phyloP scores from a whole-genome alignment of 1,284 basidiomycete genomes.

The Fomitopsis pinicola region DNA sequence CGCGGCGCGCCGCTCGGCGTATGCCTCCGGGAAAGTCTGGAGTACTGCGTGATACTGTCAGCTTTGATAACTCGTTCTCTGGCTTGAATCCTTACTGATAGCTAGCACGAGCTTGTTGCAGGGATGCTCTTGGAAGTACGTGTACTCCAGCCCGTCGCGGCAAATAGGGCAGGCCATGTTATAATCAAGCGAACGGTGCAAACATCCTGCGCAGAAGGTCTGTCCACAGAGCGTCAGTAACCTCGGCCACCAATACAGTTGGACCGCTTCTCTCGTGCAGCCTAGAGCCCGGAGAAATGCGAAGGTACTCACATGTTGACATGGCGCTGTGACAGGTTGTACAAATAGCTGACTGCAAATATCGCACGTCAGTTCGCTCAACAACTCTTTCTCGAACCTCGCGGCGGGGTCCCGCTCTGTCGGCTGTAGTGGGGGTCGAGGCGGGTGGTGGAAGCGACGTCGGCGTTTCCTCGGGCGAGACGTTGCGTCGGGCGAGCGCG shows the following conservation, averaged over 20 bases:
- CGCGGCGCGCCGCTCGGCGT: slow-evolving; percentile 49
- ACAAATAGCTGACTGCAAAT: slow-evolving; percentile 85
- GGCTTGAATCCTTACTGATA: slow-evolving; percentile 52
- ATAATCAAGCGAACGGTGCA: slow-evolving; percentile 88
- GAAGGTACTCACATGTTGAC: slow-evolving; percentile 74
- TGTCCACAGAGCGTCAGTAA: slow-evolving; percentile 26
- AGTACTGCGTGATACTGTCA: slow-evolving; percentile 41
- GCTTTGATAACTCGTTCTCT: neutral
- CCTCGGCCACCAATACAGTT: neutral
- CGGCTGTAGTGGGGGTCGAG: slow-evolving; percentile 11
- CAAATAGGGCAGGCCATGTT: slow-evolving; percentile 82
- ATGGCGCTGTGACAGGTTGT: slow-evolving; percentile 88
- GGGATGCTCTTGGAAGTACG: slow-evolving; percentile 80
- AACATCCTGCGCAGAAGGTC: slow-evolving; percentile 89
- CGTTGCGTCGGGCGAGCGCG: neutral
- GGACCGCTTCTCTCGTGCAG: neutral
- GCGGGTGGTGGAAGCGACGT: slow-evolving; percentile 11
- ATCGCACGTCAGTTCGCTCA: slow-evolving; percentile 79
- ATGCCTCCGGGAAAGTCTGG: slow-evolving; percentile 55
- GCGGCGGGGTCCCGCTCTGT: slow-evolving; percentile 22
- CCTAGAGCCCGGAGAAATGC: neutral
- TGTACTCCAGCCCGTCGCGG: slow-evolving; percentile 65
- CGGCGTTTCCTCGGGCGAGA: slow-evolving; percentile 20
- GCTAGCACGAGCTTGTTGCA: slow-evolving; percentile 63
- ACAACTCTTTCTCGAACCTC: slow-evolving; percentile 67